Evolutionary conservation across 192 early-diverging fungal species (phyloP).

Genomic region (Coemansia sp.): DNA sequence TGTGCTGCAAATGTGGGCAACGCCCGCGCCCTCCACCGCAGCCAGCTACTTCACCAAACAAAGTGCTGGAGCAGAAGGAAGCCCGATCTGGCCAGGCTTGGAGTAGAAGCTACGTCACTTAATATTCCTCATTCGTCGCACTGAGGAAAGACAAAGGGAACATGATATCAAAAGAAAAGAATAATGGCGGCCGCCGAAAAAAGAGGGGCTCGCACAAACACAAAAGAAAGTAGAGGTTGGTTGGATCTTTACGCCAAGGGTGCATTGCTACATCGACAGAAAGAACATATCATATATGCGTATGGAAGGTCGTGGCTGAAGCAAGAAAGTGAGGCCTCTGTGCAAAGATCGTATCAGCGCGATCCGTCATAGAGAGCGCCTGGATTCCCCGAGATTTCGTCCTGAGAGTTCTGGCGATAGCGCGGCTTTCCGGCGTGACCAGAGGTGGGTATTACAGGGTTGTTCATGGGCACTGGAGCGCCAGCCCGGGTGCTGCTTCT

Average conservation of each 20-base stretch:
- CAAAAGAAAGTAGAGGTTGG: slow-evolving; percentile 9
- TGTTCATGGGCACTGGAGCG: slow-evolving; percentile 19
- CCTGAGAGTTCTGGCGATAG: slow-evolving; percentile 44
- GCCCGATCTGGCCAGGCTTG: too few species aligned
- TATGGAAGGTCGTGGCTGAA: background rate
- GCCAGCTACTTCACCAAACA: too few species aligned
- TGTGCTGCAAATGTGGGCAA: too few species aligned
- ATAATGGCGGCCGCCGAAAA: slow-evolving; percentile 1
- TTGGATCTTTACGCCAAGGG: background rate
- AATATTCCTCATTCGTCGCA: background rate
- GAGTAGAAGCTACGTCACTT: background rate
- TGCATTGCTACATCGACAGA: background rate
- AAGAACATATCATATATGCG: background rate
- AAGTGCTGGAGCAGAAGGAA: background rate
- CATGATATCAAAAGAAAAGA: slow-evolving; percentile 12
- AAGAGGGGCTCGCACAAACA: background rate
- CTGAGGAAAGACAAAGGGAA: background rate
- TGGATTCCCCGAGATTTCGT: slow-evolving; percentile 28
- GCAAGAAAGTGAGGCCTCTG: background rate
- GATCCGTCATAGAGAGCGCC: slow-evolving; percentile 32
- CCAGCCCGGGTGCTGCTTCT: slow-evolving; percentile 46
- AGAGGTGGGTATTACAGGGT: slow-evolving; percentile 13
- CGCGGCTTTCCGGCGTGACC: slow-evolving; percentile 29
- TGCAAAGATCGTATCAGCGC: slow-evolving; percentile 13
- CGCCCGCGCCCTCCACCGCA: too few species aligned